Evolutionary conservation across 2,329 filamentous ascomycete species (phyloP), one percentile per base, ranked within the genome.

Genomic region (Penicillium occitanis): DNA sequence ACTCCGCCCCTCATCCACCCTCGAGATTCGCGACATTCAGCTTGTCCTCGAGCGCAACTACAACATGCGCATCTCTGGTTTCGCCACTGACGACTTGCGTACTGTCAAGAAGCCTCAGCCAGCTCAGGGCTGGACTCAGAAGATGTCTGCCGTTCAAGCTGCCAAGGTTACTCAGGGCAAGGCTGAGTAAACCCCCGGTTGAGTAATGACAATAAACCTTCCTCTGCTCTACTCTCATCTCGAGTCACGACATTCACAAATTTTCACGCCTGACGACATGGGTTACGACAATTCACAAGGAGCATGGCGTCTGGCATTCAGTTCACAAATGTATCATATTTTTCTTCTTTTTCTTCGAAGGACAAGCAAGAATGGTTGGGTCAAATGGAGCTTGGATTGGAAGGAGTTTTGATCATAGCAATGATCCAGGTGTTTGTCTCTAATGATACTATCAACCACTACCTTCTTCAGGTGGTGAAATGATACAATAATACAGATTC

Each of bases 101-200:
- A 97, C 93, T 0, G 94, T 98, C 35, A 90, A 93, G 77, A 97
- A 97, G 83, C 90, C 96, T 63, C 91, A 95, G 76, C 95, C 95
- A 1, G 89, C 92, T 22, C 83, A 90, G 17, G 91, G 88, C 25
- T 99, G 95, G 93, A 94, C 95, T 68, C 90, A 91, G 71, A 99
- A 99, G 84, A 96, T 99, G 90, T 94, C 93, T 73, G 94, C 95
- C 28, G 90, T 99, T 17, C 93, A 97, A 80, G 94, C 93, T 1
- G 92, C 93, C 57, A 98, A 98, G 83, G 93, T 81, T 25, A 82
- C 80, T 2, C 79, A 81, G 67, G 80, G 80, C 2, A 79, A 78
- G 61, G 70, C 74, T 35, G 80, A 81, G 67, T 80, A 61, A 63
- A 51, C 46, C 14, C 14, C 28, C 11, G n/a, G 4, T 22, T 19